Evolutionary conservation across 495 filamentous ascomycete species (phyloP).

Genomic region (Zalerion maritima): DNA sequence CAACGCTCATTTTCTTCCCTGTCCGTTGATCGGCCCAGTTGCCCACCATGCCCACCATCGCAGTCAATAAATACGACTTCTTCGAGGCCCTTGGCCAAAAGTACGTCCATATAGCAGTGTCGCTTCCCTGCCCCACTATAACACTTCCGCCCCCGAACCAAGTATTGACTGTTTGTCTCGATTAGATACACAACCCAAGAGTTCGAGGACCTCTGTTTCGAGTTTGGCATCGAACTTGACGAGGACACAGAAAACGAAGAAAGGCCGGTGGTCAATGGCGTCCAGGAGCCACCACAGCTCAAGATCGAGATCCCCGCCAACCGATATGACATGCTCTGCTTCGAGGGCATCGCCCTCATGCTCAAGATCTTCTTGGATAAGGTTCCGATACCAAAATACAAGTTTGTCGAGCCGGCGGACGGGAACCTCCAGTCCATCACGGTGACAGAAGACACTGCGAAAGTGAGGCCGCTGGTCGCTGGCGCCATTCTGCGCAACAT

Average conservation of each 20-base stretch:
- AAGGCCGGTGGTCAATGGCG: conserved; percentile 57
- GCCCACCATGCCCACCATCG: conserved; percentile 82
- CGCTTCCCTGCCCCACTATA: conserved; percentile 4
- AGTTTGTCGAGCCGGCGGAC: conserved; percentile 50
- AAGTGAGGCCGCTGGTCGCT: conserved; percentile 73
- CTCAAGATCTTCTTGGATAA: conserved; percentile 85
- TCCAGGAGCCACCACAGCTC: conserved; percentile 78
- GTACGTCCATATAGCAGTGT: conserved; percentile 34
- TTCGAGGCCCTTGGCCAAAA: conserved; percentile 82
- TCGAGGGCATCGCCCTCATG: conserved; percentile 91
- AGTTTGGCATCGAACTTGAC: conserved; percentile 96
- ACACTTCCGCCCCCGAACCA: conserved; percentile 2
- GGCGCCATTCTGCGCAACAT: conserved; percentile 78
- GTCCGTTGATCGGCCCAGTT: too few relatives aligned
- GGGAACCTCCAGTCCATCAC: conserved; percentile 66
- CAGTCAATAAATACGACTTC: conserved; percentile 86
- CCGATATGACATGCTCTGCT: conserved; percentile 96
- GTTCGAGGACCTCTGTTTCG: conserved; percentile 96
- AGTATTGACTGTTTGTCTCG: conserved; percentile 4
- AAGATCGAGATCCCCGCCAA: conserved; percentile 99
- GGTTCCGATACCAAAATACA: conserved; percentile 60
- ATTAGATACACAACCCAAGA: conserved; percentile 74
- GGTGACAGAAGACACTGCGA: conserved; percentile 62
- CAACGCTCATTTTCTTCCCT: too few relatives aligned
- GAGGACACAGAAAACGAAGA: conserved; percentile 75